Evolutionary conservation across 2,329 filamentous ascomycete genomes (phyloP).

Genomic region (Didymella segeticola): DNA sequence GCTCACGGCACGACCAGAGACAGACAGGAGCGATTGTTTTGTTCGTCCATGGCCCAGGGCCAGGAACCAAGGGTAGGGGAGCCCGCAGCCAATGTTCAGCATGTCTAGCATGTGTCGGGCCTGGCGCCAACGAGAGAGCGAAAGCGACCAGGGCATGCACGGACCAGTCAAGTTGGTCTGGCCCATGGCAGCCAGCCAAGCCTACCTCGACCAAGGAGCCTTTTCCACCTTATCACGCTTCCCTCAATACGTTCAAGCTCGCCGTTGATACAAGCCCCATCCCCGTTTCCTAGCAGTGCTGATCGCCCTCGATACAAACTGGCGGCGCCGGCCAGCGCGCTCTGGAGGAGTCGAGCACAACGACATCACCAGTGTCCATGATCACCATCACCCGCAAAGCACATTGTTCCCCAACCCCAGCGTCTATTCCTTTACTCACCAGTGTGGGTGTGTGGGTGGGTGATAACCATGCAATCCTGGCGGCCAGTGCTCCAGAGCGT

Average conservation of each 20-base stretch:
- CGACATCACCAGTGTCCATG: slow-evolving; percentile 2
- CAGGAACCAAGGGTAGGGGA: slow-evolving; percentile 45
- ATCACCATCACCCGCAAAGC: slow-evolving; percentile 12
- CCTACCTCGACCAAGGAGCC: slow-evolving; percentile 30
- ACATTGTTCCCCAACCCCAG: slow-evolving; percentile 10
- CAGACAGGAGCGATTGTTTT: slow-evolving; percentile 32
- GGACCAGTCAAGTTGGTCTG: slow-evolving; percentile 38
- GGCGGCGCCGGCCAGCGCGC: slow-evolving; percentile 24
- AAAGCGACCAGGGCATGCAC: slow-evolving; percentile 35
- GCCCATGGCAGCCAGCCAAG: slow-evolving; percentile 46
- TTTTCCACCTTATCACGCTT: slow-evolving; percentile 26
- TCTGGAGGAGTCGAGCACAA: slow-evolving; percentile 16
- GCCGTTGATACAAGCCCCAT: slow-evolving; percentile 30
- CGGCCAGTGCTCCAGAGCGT: slow-evolving; percentile 26
- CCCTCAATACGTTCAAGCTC: slow-evolving; percentile 30
- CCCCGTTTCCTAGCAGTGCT: slow-evolving; percentile 21
- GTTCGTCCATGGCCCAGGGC: slow-evolving; percentile 30
- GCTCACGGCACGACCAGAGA: slow-evolving; percentile 41
- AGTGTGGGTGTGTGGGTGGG: no score
- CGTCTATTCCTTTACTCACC: slow-evolving; percentile 13
- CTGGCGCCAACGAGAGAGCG: slow-evolving; percentile 43
- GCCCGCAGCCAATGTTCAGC: slow-evolving; percentile 25
- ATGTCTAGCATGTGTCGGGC: slow-evolving; percentile 41
- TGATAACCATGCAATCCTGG: slow-evolving; percentile 21
- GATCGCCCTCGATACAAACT: slow-evolving; percentile 19